Conservation (phyloP, 768 basidiomycete genomes). For the Xerocomellus amylosporus region DNA sequence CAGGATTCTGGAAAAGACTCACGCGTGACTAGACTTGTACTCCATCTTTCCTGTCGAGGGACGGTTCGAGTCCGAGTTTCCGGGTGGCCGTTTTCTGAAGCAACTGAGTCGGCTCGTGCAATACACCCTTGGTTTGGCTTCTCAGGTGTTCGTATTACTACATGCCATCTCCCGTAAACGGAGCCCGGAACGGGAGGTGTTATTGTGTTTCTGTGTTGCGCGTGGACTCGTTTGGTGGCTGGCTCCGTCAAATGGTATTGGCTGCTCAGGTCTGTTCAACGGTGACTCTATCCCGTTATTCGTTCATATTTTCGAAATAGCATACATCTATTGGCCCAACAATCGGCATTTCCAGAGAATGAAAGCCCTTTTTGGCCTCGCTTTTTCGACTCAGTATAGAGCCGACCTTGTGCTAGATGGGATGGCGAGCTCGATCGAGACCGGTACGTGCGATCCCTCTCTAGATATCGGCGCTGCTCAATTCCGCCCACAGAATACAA, state of each 20-base stretch:
- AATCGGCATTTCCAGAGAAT: constrained; percentile 39
- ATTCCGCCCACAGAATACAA: constrained; percentile 35
- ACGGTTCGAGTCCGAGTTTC: constrained; percentile 34
- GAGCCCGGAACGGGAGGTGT: constrained; percentile 28
- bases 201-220: constrained; percentile 27
- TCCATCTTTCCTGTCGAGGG: constrained; percentile 14
- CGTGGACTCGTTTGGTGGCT: constrained; percentile 33
- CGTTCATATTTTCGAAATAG: constrained; percentile 18
- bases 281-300: not conserved
- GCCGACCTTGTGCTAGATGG: constrained; percentile 39
- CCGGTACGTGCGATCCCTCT: constrained; percentile 23
- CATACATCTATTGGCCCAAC: constrained; percentile 40
- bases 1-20: not conserved
- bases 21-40: constrained; percentile 13
- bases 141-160: constrained; percentile 25
- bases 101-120: constrained; percentile 24
- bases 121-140: constrained; percentile 23
- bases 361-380: constrained; percentile 37
- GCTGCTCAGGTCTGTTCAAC: constrained; percentile 33
- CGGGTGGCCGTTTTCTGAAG: constrained; percentile 35
- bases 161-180: constrained; percentile 13
- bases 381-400: constrained; percentile 37
- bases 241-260: constrained; percentile 35
- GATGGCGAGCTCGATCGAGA: constrained; percentile 25
- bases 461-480: not conserved